Percentiles rank a stretch among this genome's conserved stretches.
phyloP scores from a whole-genome alignment of 352 stramenopile genomes.

The Pythium sp. region DNA sequence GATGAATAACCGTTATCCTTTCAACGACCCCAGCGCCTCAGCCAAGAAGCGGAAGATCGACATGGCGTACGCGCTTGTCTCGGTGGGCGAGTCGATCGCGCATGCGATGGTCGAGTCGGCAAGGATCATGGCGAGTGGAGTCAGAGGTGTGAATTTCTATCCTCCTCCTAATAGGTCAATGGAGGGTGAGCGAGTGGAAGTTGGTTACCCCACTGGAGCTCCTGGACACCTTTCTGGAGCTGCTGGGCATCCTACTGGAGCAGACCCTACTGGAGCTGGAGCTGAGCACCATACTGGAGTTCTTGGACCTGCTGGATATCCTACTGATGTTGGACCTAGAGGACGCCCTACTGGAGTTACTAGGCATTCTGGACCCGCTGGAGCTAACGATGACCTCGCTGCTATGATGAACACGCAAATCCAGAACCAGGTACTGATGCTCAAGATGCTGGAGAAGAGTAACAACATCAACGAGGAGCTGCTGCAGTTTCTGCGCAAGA shows the following conservation, averaged over 20 bases:
- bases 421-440: conserved; percentile 2
- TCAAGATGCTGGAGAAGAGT: conserved; percentile 4
- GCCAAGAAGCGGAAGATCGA: conserved; percentile 8
- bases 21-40: not conserved
- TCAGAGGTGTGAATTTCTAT: not conserved
- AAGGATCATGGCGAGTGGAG: not conserved
- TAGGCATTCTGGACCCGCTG: not conserved
- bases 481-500: not conserved
- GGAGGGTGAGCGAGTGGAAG: not conserved
- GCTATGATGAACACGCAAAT: conserved; percentile 6
- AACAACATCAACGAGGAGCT: conserved; percentile 6
- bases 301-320: not conserved
- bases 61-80: conserved; percentile 8
- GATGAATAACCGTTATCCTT: not conserved
- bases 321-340: not conserved
- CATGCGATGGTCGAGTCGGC: conserved; percentile 10
- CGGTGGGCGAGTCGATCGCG: conserved; percentile 2
- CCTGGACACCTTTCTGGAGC: too few species aligned
- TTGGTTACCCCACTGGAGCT: not conserved
- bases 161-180: not conserved
- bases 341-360: not conserved
- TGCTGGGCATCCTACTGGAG: too few species aligned
- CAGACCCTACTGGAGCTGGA: not conserved
- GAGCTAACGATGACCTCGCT: not conserved
- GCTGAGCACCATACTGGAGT: not conserved